Conservation (phyloP, 768 basidiomycete genomes). For the Ramaria rubella region DNA sequence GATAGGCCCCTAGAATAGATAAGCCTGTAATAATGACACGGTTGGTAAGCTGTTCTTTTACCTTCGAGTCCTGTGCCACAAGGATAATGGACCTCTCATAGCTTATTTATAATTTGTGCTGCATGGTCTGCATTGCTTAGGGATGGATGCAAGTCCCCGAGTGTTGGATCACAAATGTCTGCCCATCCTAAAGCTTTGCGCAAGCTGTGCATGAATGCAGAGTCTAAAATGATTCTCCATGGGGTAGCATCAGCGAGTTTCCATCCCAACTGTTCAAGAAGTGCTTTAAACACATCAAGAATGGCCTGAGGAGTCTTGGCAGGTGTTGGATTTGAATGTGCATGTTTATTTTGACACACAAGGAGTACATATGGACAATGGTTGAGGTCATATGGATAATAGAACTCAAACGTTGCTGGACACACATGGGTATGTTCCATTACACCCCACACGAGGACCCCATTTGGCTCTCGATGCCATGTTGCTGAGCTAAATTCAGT, state of each 20-base stretch:
- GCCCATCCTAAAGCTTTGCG: too few relatives aligned
- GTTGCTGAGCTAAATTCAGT: constrained; percentile 6
- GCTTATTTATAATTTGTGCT: too few relatives aligned
- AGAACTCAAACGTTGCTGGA: not conserved
- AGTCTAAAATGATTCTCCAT: constrained; percentile 18
- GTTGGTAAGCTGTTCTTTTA: not conserved
- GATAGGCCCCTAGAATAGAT: constrained; percentile 3
- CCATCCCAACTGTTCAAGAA: constrained; percentile 19
- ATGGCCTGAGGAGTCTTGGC: constrained; percentile 10
- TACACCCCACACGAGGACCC: constrained; percentile 12
- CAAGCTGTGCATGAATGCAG: constrained; percentile 18
- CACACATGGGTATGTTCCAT: not conserved
- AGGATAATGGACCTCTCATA: constrained; percentile 16
- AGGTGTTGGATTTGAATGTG: constrained; percentile 8
- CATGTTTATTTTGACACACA: constrained; percentile 11
- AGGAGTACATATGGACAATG: constrained; percentile 10
- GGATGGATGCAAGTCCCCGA: constrained; percentile 17
- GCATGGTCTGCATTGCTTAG: too few relatives aligned
- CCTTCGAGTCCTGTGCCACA: constrained; percentile 22
- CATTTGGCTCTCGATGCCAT: constrained; percentile 17
- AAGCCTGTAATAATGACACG: too few relatives aligned
- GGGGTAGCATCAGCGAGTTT: constrained; percentile 25
- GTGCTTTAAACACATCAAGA: constrained; percentile 11
- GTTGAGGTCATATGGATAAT: too few relatives aligned
- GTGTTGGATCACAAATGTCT: constrained; percentile 22